Evolutionary conservation across 345 rosid species (phyloP), one percentile per base, ranked within the genome.

Genomic region (Turnera subulata): DNA sequence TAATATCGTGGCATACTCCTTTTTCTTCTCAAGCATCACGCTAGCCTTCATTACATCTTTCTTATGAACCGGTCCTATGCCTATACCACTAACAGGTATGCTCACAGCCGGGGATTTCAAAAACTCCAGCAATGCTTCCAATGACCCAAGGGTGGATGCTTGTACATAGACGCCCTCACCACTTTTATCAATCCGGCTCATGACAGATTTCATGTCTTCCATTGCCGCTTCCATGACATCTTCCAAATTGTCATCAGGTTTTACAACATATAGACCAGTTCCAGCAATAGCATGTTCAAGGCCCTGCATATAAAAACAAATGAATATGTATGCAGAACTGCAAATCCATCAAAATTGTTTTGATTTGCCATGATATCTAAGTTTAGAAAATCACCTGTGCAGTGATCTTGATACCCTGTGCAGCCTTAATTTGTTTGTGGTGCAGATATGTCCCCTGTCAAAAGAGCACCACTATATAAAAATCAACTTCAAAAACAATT

Each of bases 231-330:
- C 86, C 74, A 76, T 86, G 42, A 86, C 73, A 61, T 76, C 88
- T 5, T 89, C 96, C 62, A 86, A 55, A 72, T 84, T 80, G 66
- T 92, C 96, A 68, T 80, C 82, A 46, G 86, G 81, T 44, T 89
- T 91, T 29, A 83, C 85, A 37, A 92, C 94, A 62, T 86, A 82
- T 32, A 89, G 72, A 55, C 85, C 84, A 42, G 99, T 92, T 26
- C 99, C 99, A 56, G 99, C 97, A 70, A 92, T 79, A 55, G 99
- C 94, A 71, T 86, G 94, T 73, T 92, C 94, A 42, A 92, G 89
- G 51, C 96, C 97, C 96, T 92, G 59, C 44, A 74, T 19, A 21
- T 56, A 29, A 56, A 50, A 20, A 68, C 33, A 57, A 44, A 52
- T 0, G 46, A 16, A 47, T 6, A 47, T 29, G 29, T 16, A 18